Base-by-base conservation (phyloP, 2,329 filamentous ascomycete genomes). In the Ophiosphaerella herpotricha region DNA sequence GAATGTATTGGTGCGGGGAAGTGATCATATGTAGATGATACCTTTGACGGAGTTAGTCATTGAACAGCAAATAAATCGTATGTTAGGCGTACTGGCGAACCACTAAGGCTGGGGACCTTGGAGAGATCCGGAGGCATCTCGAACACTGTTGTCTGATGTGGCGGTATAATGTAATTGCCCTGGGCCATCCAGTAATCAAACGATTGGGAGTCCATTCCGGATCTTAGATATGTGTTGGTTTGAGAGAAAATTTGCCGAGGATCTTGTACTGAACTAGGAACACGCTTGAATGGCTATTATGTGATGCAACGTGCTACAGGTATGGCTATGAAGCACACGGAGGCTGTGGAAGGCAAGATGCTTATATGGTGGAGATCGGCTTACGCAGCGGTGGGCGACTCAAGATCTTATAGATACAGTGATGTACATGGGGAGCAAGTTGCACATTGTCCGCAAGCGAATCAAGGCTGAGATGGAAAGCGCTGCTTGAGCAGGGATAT, bases 171-270 rank as follows among this genome's bases (percentile, higher is more conserved):
- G 37, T 70, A 72, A 47, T 62, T 64, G 46, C 63, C 61, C 50
- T 72, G 71, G n/a, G 61, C 61, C 54, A 71, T 56, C 71, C 71
- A 74, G 45, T 72, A 72, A 35, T 72, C 64, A 41, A 66, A 71
- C 21, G 64, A 64, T 50, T 72, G 68, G 9, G 70, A 64, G 45
- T 73, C 70, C 71, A 74, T 74, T 49, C 24, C 55, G 26, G 16
- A 45, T 36, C 47, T 35, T 13, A 29, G 37, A 23, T 23, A 39
- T 48, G 16, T 50, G 37, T 18, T 46, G 13, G 37, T 48, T 42
- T 55, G 48, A 52, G 21, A 12, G 39, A 47, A 52, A 43, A 43
- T 38, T 45, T 51, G 32, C 38, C 42, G 45, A 51, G 36, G 23
- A 40, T 49, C 16, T 37, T 48, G 45, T 46, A 43, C 52, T 45